Evolutionary conservation across 2,329 filamentous ascomycete species (phyloP).

Genomic region (Aspergillus oerlinghausenensis): DNA sequence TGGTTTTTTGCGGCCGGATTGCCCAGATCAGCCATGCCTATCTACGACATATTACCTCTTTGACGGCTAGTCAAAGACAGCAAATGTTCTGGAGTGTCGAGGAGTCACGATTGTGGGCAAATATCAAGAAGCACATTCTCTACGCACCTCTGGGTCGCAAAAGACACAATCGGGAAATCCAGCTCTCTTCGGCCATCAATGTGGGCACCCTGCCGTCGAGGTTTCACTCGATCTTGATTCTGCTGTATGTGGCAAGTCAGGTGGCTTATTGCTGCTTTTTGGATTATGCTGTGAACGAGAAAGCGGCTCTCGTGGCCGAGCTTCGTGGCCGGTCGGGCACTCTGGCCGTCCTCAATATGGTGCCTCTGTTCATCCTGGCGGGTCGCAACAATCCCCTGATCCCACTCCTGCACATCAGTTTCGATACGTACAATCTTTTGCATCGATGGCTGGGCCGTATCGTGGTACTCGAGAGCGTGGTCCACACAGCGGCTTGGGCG

Average conservation of each 20-base stretch:
- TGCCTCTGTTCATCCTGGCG: constrained; percentile 83
- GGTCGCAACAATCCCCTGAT: constrained; percentile 93
- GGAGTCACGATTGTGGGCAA: constrained; percentile 37
- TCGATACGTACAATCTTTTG: constrained; percentile 91
- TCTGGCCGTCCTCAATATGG: constrained; percentile 82
- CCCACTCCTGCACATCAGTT: constrained; percentile 73
- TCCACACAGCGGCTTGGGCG: constrained; percentile 72
- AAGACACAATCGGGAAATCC: constrained; percentile 71
- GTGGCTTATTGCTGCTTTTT: constrained; percentile 63
- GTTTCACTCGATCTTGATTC: constrained; percentile 66
- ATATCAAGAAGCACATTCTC: constrained; percentile 44
- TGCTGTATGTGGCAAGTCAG: constrained; percentile 67
- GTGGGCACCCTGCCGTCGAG: constrained; percentile 76
- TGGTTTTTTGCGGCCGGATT: constrained; percentile 38
- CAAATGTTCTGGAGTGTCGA: constrained; percentile 46
- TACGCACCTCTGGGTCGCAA: constrained; percentile 67
- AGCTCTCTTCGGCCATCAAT: constrained; percentile 62
- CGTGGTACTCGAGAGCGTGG: constrained; percentile 63
- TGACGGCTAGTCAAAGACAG: constrained; percentile 31
- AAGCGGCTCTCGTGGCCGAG: constrained; percentile 65
- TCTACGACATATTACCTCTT: constrained; percentile 41
- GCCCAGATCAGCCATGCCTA: constrained; percentile 42
- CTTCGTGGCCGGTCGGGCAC: constrained; percentile 81
- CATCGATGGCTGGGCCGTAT: constrained; percentile 80
- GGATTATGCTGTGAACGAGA: constrained; percentile 40